These are phyloP conservation scores for Geotrichum cucujoidarum DNA, from an alignment of 1,139 yeast species.

Conservation along the genomic window DNA sequence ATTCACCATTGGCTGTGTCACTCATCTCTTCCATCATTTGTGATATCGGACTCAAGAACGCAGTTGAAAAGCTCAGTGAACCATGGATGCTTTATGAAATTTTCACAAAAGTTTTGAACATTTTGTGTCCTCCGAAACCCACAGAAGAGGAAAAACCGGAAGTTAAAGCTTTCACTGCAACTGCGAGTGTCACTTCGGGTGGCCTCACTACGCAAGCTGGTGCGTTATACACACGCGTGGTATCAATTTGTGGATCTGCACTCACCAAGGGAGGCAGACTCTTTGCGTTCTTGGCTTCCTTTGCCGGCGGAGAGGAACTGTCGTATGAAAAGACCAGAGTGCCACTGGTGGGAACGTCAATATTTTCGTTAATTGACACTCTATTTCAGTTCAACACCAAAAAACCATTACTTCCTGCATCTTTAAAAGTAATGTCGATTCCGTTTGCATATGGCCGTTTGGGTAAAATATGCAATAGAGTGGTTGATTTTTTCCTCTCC, in stretches of 20 bases:
- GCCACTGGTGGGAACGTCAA: slow-evolving; percentile 23
- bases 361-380: slow-evolving; percentile 29
- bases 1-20: slow-evolving; percentile 39
- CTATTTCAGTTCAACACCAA: slow-evolving; percentile 25
- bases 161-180: neutral
- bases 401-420: slow-evolving; percentile 33
- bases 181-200: slow-evolving; percentile 1
- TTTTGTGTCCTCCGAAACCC: slow-evolving; percentile 4
- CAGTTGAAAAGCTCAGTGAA: slow-evolving; percentile 42
- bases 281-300: slow-evolving; percentile 26
- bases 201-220: slow-evolving; percentile 22
- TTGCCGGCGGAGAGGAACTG: slow-evolving; percentile 18
- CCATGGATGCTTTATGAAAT: slow-evolving; percentile 45
- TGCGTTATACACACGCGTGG: slow-evolving; percentile 19
- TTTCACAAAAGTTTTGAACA: slow-evolving; percentile 33
- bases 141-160: neutral
- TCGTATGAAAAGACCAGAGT: slow-evolving; percentile 10
- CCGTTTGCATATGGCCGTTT: slow-evolving; percentile 30
- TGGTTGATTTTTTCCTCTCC: slow-evolving; percentile 25
- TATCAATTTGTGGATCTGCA: slow-evolving; percentile 18
- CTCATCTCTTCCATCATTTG: slow-evolving; percentile 41
- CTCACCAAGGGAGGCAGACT: slow-evolving; percentile 23
- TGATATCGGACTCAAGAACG: slow-evolving; percentile 41
- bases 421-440: slow-evolving; percentile 25
- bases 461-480: slow-evolving; percentile 28